Evolutionary conservation across 805 yeast species (phyloP).

Genomic region (Zygosaccharomyces bisporus): DNA sequence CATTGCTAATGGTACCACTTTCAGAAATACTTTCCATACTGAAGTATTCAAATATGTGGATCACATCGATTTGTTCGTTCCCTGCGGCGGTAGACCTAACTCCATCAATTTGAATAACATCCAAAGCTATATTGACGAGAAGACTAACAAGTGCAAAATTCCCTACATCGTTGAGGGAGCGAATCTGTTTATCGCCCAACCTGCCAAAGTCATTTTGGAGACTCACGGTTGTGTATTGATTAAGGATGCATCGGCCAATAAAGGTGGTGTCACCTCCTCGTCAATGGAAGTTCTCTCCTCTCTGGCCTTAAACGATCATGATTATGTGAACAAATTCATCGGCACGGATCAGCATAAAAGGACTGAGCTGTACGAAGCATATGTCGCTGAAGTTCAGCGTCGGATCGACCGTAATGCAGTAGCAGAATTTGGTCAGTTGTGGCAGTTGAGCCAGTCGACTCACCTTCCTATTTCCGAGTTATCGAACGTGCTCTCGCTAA

Average conservation of each 20-base stretch:
- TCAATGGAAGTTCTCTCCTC: conserved; percentile 95
- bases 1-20: conserved; percentile 79
- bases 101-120: conserved; percentile 89
- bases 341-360: conserved; percentile 47
- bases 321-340: conserved; percentile 70
- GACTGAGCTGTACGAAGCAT: conserved; percentile 75
- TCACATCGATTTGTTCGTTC: conserved; percentile 80
- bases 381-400: conserved; percentile 78
- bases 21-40: conserved; percentile 88
- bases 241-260: conserved; percentile 96
- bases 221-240: conserved; percentile 80
- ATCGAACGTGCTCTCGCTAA: conserved; percentile 77
- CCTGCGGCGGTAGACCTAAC: conserved; percentile 98
- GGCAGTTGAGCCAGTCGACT: conserved; percentile 67
- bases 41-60: conserved; percentile 60
- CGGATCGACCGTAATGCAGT: conserved; percentile 75
- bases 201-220: conserved; percentile 84
- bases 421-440: conserved; percentile 79
- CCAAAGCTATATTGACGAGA: conserved; percentile 60
- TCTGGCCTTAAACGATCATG: conserved; percentile 80
- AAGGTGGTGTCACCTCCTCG: conserved; percentile 98
- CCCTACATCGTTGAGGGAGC: conserved; percentile 98
- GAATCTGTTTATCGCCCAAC: conserved; percentile 89
- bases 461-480: conserved; percentile 60
- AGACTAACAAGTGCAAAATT: conserved; percentile 70